Evolutionary conservation across 768 basidiomycete genomes (phyloP), one percentile per base, ranked within the genome.

Genomic region (Floccularia luteovirens): DNA sequence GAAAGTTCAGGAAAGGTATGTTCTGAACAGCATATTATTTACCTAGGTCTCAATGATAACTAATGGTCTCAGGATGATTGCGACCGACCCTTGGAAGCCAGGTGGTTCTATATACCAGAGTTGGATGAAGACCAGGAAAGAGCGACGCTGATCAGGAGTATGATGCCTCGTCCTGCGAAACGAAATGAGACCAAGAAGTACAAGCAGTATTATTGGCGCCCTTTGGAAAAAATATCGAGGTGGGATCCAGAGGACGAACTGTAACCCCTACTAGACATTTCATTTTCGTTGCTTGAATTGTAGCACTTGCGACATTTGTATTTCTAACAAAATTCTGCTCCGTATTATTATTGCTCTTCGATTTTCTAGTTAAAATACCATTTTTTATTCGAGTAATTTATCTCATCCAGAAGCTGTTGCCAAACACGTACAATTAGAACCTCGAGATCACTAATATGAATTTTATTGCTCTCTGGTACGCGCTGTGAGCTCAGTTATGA

Each of bases 181-280:
- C 63, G 86, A 39, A 78, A 62, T 34, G 82, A 77, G 59, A 89
- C 84, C 56, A 87, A 82, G 70, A 82, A 86, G 61, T 83, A 81
- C 45, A 89, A 89, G 57, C 82, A 86, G 56, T 90, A 90, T 61
- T 90, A 89, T 60, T 89, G 79, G 62, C 69, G 70, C 21, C 86
- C 86, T 6, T 59, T 89, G 44, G 79, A 63, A 22, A 87, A 82
- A 61, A 77, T 82, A 17, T 74, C 76, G 31, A 64, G 75, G 49
- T 87, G 83, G 83, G 82, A 87, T 57, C 65, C 73, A 1, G 83
- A 87, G 53, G 83, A 86, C 45, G 79, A 71, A 36, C 53, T 72
- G 41, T 75, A 54, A 36, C 24, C 11, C n/a, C 6, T 12, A 19
- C 11, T 27, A 22, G n/a, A n/a, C n/a, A n/a, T n/a, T n/a, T n/a